Percentiles rank a stretch among this genome's conserved stretches.
phyloP scores from a whole-genome alignment of 805 yeast genomes.

The Maudiozyma bulderi region DNA sequence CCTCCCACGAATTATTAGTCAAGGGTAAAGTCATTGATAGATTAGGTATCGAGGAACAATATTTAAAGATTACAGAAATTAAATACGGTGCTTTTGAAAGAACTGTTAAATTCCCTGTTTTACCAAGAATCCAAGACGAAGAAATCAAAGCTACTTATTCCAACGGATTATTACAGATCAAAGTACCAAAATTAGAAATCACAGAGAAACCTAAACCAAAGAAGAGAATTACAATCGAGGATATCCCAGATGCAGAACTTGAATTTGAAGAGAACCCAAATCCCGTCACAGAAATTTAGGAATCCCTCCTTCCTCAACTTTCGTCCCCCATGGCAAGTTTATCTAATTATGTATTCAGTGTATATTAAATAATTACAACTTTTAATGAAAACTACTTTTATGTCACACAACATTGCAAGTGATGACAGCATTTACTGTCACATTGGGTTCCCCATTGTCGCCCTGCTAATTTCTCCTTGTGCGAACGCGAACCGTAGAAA shows the following conservation, averaged over 20 bases:
- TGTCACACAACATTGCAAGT: too few species aligned
- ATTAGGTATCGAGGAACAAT: conserved; percentile 31
- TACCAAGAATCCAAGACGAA: conserved; percentile 45
- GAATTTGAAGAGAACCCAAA: conserved; percentile 40
- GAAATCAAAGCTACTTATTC: conserved; percentile 43
- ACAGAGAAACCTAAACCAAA: conserved; percentile 31
- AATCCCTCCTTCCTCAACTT: neutral
- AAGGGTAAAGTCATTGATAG: conserved; percentile 40
- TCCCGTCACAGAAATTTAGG: conserved; percentile 29
- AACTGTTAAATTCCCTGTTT: conserved; percentile 44
- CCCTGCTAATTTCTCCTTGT: too few species aligned
- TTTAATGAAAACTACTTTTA: too few species aligned
- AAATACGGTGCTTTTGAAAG: conserved; percentile 51
- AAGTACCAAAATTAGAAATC: conserved; percentile 37
- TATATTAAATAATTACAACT: too few species aligned
- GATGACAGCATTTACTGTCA: too few species aligned
- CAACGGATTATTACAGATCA: conserved; percentile 46
- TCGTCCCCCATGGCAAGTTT: neutral
- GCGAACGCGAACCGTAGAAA: too few species aligned
- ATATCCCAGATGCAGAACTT: conserved; percentile 41
- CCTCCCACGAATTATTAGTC: conserved; percentile 42
- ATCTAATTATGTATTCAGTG: neutral
- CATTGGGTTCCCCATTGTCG: too few species aligned
- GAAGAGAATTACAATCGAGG: conserved; percentile 38
- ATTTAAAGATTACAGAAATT: conserved; percentile 42